Evolutionary conservation across 257 asterid genomes (phyloP).

Genomic region (Solanum ossicruentum): DNA sequence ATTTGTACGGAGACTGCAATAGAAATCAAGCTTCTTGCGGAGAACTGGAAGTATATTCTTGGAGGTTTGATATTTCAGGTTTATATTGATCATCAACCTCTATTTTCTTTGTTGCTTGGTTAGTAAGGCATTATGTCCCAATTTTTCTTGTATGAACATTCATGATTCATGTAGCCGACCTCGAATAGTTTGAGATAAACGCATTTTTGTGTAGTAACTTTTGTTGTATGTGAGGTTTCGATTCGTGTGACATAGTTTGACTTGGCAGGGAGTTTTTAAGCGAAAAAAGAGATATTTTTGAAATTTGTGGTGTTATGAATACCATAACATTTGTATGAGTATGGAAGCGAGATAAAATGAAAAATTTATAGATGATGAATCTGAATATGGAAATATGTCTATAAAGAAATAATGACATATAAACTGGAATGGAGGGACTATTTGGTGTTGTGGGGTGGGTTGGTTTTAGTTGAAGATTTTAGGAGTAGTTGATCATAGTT

Average conservation of each 20-base stretch:
- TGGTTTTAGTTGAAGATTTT: background rate
- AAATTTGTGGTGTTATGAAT: background rate
- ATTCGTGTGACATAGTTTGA: background rate
- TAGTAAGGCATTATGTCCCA: background rate
- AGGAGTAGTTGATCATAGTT: background rate
- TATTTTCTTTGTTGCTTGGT: background rate
- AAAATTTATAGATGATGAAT: background rate
- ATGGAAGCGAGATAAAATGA: background rate
- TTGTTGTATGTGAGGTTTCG: background rate
- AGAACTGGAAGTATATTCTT: conserved; percentile 57
- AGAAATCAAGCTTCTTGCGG: conserved; percentile 56
- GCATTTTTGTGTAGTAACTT: background rate
- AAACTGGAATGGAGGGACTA: background rate
- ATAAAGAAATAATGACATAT: background rate
- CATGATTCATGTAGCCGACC: background rate
- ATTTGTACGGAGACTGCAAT: conserved; percentile 35
- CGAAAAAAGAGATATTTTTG: background rate
- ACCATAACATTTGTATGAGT: background rate
- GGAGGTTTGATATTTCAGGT: conserved; percentile 65
- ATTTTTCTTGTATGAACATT: background rate
- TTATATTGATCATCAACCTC: background rate
- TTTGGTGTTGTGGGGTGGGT: background rate
- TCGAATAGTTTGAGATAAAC: background rate
- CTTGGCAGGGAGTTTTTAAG: background rate
- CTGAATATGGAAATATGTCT: no score